These are phyloP conservation scores for Aspergillus fructus DNA, from an alignment of 2,329 filamentous ascomycete species.

Conservation along the genomic window DNA sequence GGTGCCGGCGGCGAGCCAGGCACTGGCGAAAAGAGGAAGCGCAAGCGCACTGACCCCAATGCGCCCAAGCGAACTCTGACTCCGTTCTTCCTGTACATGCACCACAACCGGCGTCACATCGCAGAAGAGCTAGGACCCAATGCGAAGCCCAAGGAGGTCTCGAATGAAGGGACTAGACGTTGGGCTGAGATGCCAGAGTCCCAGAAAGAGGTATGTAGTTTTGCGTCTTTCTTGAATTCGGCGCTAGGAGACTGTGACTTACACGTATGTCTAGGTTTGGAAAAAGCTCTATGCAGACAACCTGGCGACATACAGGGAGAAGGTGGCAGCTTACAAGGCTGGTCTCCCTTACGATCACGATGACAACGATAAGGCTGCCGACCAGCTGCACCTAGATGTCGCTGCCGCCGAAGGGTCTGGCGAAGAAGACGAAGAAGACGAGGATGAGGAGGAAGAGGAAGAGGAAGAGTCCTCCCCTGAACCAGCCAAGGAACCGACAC, in stretches of 20 bases:
- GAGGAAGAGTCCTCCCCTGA: conserved; percentile 36
- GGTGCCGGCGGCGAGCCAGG: conserved; percentile 49
- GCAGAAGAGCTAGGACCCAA: conserved; percentile 72
- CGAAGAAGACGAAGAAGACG: conserved; percentile 29
- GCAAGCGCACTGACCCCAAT: conserved; percentile 86
- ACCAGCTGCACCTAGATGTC: conserved; percentile 43
- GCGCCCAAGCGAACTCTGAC: conserved; percentile 92
- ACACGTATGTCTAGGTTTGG: conserved; percentile 47
- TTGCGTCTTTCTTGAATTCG: background rate
- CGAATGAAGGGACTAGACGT: conserved; percentile 79
- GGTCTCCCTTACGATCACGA: conserved; percentile 46
- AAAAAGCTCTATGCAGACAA: conserved; percentile 59
- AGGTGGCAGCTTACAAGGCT: conserved; percentile 58
- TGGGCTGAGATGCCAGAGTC: conserved; percentile 75
- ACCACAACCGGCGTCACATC: conserved; percentile 80
- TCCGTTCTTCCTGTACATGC: conserved; percentile 93
- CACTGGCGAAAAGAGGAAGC: conserved; percentile 76
- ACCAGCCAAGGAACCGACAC: conserved; percentile 43
- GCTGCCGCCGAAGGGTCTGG: conserved; percentile 39
- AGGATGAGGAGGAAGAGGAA: conserved; percentile 23
- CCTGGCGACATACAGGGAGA: conserved; percentile 56
- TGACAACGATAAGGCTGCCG: conserved; percentile 42
- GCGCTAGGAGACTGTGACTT: conserved; percentile 3
- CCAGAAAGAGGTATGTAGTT: conserved; percentile 65
- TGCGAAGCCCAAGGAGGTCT: conserved; percentile 80